Evolutionary conservation across 1,284 basidiomycete genomes (phyloP), one percentile per base, ranked within the genome.

Genomic region (Inonotus hispidus): DNA sequence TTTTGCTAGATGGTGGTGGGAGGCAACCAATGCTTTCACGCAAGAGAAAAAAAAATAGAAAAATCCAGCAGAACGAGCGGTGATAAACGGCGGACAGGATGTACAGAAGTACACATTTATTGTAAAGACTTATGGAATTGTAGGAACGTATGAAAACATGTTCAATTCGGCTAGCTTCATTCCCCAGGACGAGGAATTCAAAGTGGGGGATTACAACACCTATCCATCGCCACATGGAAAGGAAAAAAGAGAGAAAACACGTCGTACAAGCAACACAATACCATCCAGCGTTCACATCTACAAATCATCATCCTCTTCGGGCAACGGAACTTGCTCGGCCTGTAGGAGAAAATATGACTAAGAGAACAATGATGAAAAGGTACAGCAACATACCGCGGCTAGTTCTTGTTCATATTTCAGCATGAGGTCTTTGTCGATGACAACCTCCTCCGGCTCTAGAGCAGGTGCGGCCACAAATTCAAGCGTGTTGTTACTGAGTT

Each of bases 381-480:
- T 14, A 47, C 46, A 35, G 27, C 21, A 32, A 73, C 79, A 63
- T 68, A 89, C 90, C 75, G 77, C 70, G 60, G 82, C 77, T 77
- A 97, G 80, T 78, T 99, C 93, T 67, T 74, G 72, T 71, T 88
- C 82, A 79, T 99, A 98, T 73, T 91, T 82, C 64, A 79, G 78
- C 84, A 97, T 95, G 71, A 98, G 80, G 41, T 69, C 75, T 37
- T 82, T 77, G 75, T 98, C 95, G 70, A 99, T 84, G 66, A 83
- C 72, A 65, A 98, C 93, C 78, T 98, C 95, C 64, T 95, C 93
- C 60, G 97, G 97, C 32, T 91, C 91, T 59, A 99, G 88, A 58
- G 97, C 97, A 39, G 95, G 94, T 8, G 95, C 95, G 60, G 97
- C 95, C 63, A 97, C 95, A 69, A 99, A 98, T 65, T 99, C 96